These are phyloP conservation scores for Bruguiera gymnorhiza DNA, from an alignment of 345 rosid species.

Conservation along the genomic window DNA sequence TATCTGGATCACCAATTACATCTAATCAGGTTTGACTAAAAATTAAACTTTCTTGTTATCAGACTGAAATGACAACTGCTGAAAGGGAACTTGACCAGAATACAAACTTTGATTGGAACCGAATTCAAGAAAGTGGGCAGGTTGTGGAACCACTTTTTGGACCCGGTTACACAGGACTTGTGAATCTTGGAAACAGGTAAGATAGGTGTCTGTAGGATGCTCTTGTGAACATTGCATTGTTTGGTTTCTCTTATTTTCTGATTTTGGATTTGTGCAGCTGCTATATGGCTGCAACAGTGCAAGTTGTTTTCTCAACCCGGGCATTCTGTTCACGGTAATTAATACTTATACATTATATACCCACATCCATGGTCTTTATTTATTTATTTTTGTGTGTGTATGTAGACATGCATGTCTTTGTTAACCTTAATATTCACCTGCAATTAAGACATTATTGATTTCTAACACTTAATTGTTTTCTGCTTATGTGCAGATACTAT, in stretches of 20 bases:
- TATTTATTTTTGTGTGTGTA: background rate
- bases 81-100: constrained; percentile 99
- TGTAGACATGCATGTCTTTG: background rate
- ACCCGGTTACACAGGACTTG: constrained; percentile 95
- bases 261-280: constrained; percentile 58
- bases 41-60: constrained; percentile 17
- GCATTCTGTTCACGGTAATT: constrained; percentile 67
- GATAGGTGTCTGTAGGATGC: constrained; percentile 7
- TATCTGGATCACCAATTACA: background rate
- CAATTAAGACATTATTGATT: constrained; percentile 4
- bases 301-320: constrained; percentile 75
- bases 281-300: constrained; percentile 99
- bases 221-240: constrained; percentile 8
- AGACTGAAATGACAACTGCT: constrained; percentile 99
- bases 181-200: constrained; percentile 97
- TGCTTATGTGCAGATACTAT: constrained; percentile 54
- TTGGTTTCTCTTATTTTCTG: constrained; percentile 15
- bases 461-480: constrained; percentile 14
- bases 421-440: background rate
- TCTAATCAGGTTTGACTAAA: background rate
- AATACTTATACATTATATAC: background rate
- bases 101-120: constrained; percentile 95
- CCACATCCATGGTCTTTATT: no score
- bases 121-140: constrained; percentile 97
- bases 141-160: constrained; percentile 80